phyloP scores from a whole-genome alignment of 2,329 filamentous ascomycete genomes.

The Endoconidiophora laricicola region DNA sequence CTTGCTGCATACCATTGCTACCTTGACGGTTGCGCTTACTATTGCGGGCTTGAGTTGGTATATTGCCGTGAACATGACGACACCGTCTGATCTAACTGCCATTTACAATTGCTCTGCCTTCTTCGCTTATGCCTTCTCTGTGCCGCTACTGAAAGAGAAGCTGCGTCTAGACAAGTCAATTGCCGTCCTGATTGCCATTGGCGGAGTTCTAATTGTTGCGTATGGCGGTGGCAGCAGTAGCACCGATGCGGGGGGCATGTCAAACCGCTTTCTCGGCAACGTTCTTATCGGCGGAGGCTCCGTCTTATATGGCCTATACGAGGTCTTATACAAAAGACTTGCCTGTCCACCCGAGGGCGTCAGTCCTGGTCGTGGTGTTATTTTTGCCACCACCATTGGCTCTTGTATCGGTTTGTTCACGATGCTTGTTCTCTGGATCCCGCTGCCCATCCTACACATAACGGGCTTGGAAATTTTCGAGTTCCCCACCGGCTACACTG shows the following conservation, averaged over 20 bases:
- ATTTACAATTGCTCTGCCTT: slow-evolving; percentile 99
- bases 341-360: slow-evolving; percentile 88
- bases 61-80: slow-evolving; percentile 82
- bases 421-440: slow-evolving; percentile 75
- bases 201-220: slow-evolving; percentile 83
- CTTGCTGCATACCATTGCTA: slow-evolving; percentile 60
- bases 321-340: slow-evolving; percentile 86
- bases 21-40: slow-evolving; percentile 73
- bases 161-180: slow-evolving; percentile 70
- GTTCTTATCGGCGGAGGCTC: slow-evolving; percentile 81
- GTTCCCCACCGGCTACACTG: slow-evolving; percentile 60
- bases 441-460: slow-evolving; percentile 67
- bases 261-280: slow-evolving; percentile 66
- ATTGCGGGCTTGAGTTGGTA: slow-evolving; percentile 92
- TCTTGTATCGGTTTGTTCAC: slow-evolving; percentile 79
- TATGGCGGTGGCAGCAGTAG: slow-evolving; percentile 52
- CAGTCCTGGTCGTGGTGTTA: slow-evolving; percentile 70
- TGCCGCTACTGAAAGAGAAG: slow-evolving; percentile 74
- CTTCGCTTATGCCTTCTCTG: slow-evolving; percentile 94
- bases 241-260: slow-evolving; percentile 24
- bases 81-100: slow-evolving; percentile 80
- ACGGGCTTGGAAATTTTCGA: slow-evolving; percentile 69
- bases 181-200: slow-evolving; percentile 72
- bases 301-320: slow-evolving; percentile 89
- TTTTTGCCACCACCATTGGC: slow-evolving; percentile 89